Evolutionary conservation across 2,329 filamentous ascomycete species (phyloP).

Genomic region (Claviceps citrina): DNA sequence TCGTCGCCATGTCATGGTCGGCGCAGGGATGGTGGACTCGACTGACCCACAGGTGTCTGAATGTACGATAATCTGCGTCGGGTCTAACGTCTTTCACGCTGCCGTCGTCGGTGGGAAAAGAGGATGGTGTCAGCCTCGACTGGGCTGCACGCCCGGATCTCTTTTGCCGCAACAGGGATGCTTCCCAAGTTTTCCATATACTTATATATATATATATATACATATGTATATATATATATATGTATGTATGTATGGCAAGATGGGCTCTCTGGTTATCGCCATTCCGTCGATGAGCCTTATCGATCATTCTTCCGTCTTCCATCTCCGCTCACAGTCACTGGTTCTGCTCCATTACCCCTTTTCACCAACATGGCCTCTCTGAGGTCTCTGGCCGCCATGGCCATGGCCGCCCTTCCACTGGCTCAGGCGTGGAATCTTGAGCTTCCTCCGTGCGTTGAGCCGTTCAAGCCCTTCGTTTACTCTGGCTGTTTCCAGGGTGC

Average conservation of each 20-base stretch:
- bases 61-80: neutral
- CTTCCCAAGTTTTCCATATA: neutral
- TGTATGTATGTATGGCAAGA: too few species aligned
- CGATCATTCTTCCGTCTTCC: neutral
- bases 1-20: neutral
- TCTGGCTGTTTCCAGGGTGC: constrained; percentile 33
- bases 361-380: constrained; percentile 5
- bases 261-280: neutral
- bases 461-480: constrained; percentile 32
- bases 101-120: neutral
- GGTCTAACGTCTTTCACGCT: neutral
- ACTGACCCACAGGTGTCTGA: neutral
- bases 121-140: neutral
- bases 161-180: neutral
- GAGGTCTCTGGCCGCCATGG: constrained; percentile 16
- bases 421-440: constrained; percentile 26
- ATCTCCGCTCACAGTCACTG: neutral
- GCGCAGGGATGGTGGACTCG: neutral
- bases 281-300: neutral
- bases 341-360: neutral
- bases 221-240: neutral
- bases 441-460: constrained; percentile 28
- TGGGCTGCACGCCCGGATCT: neutral
- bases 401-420: constrained; percentile 20
- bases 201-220: neutral